phyloP scores from a whole-genome alignment of 108 stramenopile species.

The Bacterosira constricta region DNA sequence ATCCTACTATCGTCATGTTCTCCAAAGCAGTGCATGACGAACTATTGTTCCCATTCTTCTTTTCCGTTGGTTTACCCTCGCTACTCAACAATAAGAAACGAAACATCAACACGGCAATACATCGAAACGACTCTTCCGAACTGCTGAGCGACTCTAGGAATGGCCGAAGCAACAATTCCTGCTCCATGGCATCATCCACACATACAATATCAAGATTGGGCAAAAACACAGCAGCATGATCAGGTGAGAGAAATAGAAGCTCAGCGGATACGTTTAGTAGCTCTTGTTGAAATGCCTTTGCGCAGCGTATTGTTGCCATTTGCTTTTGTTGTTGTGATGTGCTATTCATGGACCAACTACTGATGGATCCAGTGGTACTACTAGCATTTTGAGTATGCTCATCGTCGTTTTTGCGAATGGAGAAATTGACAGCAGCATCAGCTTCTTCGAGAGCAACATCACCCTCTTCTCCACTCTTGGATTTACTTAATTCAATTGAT shows the following conservation, averaged over 20 bases:
- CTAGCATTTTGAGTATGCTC: no score
- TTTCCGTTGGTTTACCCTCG: no score
- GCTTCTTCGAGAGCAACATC: no score
- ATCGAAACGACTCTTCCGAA: conserved; percentile 62
- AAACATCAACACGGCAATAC: conserved; percentile 62
- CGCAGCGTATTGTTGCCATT: background rate
- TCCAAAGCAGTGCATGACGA: no score
- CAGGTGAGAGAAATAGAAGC: conserved; percentile 3
- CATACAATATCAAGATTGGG: conserved; percentile 12
- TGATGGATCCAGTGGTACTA: no score
- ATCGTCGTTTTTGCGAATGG: background rate
- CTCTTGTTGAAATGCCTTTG: background rate
- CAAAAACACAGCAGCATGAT: background rate
- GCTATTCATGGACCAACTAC: no score
- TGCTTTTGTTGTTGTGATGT: no score
- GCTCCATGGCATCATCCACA: background rate
- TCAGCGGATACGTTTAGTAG: conserved; percentile 17
- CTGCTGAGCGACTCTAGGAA: conserved; percentile 73
- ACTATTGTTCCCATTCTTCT: no score
- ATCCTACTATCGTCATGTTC: conserved; percentile 28
- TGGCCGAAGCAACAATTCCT: conserved; percentile 44
- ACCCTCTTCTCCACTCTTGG: no score
- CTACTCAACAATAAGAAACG: conserved; percentile 57
- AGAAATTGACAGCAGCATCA: no score
- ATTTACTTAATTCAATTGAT: no score